A percentile compares a stretch with the other conserved stretches of the same genome.
Conservation (phyloP, 371 early-diverging fungal genomes). For the Zopfochytrium polystomum region DNA sequence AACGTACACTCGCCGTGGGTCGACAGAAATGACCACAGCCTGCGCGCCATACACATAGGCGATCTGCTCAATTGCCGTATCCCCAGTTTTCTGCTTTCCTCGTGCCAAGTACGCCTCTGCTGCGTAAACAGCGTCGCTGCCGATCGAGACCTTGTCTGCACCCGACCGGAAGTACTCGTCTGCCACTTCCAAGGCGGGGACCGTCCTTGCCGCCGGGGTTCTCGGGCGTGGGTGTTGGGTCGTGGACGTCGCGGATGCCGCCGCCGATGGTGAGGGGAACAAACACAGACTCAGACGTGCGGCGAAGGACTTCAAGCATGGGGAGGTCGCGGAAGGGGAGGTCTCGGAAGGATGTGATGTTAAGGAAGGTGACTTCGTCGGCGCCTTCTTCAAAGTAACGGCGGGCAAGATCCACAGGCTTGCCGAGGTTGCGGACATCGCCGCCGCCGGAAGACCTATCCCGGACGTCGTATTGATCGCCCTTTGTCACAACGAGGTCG, state of each 20-base stretch:
- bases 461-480: constrained; percentile 97
- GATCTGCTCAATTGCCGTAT: constrained; percentile 86
- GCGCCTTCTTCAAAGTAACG: constrained; percentile 94
- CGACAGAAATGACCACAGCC: constrained; percentile 97
- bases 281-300: constrained; percentile 87
- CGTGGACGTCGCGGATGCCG: constrained; percentile 88
- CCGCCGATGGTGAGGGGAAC: constrained; percentile 98
- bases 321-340: constrained; percentile 86
- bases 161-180: constrained; percentile 97
- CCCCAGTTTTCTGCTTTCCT: constrained; percentile 24
- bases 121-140: constrained; percentile 95
- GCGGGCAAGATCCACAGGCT: constrained; percentile 89
- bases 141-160: constrained; percentile 97
- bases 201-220: constrained; percentile 38
- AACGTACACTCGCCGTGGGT: constrained; percentile 92
- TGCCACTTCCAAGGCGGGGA: constrained; percentile 90
- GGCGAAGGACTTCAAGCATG: constrained; percentile 87
- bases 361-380: constrained; percentile 94
- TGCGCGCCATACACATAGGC: constrained; percentile 89
- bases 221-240: constrained; percentile 48
- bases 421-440: constrained; percentile 93
- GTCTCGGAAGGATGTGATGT: constrained; percentile 95
- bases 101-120: constrained; percentile 71
- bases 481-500: constrained; percentile 96
- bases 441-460: constrained; percentile 61